Evolutionary conservation across 2,329 filamentous ascomycete genomes (phyloP).

Genomic region (Scedosporium minutisporum): DNA sequence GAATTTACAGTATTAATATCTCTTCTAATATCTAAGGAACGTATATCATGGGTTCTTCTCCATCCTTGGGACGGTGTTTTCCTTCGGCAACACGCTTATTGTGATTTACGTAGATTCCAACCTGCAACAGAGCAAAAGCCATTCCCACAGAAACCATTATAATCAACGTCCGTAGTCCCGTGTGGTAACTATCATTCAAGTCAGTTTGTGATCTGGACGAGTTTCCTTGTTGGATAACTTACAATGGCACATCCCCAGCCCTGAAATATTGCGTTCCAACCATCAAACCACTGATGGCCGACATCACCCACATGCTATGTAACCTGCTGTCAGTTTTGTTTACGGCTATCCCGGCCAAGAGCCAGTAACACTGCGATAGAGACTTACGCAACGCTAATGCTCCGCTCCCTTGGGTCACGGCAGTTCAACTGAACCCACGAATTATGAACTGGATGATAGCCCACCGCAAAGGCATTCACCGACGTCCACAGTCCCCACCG

Average conservation of each 20-base stretch:
- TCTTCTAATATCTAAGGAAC: slow-evolving; percentile 5
- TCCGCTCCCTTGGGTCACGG: slow-evolving; percentile 32
- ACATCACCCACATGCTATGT: slow-evolving; percentile 35
- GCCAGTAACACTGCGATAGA: background rate
- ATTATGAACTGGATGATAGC: slow-evolving; percentile 44
- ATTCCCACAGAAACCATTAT: slow-evolving; percentile 32
- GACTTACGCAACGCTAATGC: slow-evolving; percentile 37
- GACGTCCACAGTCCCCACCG: slow-evolving; percentile 41
- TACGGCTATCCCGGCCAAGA: background rate
- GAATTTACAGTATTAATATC: too few relatives aligned
- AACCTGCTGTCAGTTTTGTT: background rate
- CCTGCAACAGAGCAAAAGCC: slow-evolving; percentile 27
- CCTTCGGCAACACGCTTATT: slow-evolving; percentile 21
- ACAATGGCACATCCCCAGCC: slow-evolving; percentile 29
- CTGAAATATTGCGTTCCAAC: slow-evolving; percentile 40
- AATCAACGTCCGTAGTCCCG: slow-evolving; percentile 34
- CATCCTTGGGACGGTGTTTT: slow-evolving; percentile 11
- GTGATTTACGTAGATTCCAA: slow-evolving; percentile 26
- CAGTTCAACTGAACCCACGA: slow-evolving; percentile 44
- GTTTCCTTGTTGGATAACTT: slow-evolving; percentile 10
- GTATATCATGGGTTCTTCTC: slow-evolving; percentile 11
- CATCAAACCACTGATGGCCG: slow-evolving; percentile 40
- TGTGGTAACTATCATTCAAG: slow-evolving; percentile 25
- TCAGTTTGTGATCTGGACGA: background rate
- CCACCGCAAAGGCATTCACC: slow-evolving; percentile 39